Evolutionary conservation across 1,139 yeast genomes (phyloP), one percentile per base, ranked within the genome.

Genomic region (Pichia sp.): DNA sequence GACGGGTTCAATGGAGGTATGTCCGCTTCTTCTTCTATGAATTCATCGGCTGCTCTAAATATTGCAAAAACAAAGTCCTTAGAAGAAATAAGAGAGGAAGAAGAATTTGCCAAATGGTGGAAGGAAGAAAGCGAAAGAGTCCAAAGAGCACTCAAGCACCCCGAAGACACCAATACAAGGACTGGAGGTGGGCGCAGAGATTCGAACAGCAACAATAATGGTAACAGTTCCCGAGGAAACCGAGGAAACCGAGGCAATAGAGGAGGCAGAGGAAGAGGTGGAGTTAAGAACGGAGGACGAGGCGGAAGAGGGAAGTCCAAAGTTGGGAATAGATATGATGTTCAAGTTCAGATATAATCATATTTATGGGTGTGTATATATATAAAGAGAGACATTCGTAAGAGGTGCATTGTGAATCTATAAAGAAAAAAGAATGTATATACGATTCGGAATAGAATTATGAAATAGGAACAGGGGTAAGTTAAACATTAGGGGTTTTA

Each of bases 51-150:
- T 16, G 46, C 53, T 36, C 29, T 36, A 8, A n/a, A 29, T 13
- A 8, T 10, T 1, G 38, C 36, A 2, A 31, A 45, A 2, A 36
- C 47, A 4, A 77, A 72, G 58, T 77, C 86, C 2, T 70, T 88
- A 43, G 81, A 78, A 45, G 95, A 88, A 59, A 79, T 87, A 51
- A 90, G 84, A 67, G 83, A 84, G 61, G 95, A 88, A 62, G 89
- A 87, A 64, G 90, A 84, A 64, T 88, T 88, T 71, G 87, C 83
- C 19, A 75, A 72, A 58, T 88, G 96, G 96, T 88, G 95, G 92
- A 85, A 79, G 50, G 82, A 80, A 60, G 95, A 88, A 64, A 75
- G 87, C 43, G 73, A 73, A 23, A 72, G 79, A 50, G 86, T 84
- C 8, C 90, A 85, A 65, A 68, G 66, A 51, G 79, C 75, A 61